These are phyloP conservation scores for Saprolegnia parasitica DNA, from an alignment of 352 stramenopile species.

Conservation along the genomic window DNA sequence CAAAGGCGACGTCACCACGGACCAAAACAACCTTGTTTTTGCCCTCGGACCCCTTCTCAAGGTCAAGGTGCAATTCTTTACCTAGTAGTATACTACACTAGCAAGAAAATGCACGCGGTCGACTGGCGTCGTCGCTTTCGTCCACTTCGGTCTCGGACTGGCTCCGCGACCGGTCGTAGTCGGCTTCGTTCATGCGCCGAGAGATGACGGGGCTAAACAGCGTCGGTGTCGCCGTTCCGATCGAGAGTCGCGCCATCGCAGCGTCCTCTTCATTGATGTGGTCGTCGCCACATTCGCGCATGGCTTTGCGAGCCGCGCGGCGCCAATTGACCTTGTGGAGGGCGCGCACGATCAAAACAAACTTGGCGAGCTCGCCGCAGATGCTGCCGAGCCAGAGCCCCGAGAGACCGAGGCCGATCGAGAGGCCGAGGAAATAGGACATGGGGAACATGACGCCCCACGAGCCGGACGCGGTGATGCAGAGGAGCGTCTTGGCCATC, in stretches of 20 bases:
- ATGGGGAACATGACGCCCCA: conserved; percentile 25
- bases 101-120: conserved; percentile 19
- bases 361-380: conserved; percentile 22
- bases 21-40: conserved; percentile 18
- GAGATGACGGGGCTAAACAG: conserved; percentile 27
- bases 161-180: neutral
- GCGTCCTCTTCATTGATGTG: conserved; percentile 13
- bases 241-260: conserved; percentile 12
- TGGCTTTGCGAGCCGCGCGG: conserved; percentile 51
- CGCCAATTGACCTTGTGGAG: conserved; percentile 61
- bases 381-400: conserved; percentile 26
- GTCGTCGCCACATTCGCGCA: conserved; percentile 48
- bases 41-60: conserved; percentile 12
- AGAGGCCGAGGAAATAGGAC: conserved; percentile 13
- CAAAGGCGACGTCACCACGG: neutral
- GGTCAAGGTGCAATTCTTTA: conserved; percentile 26
- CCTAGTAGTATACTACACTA: conserved; percentile 8
- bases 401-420: neutral
- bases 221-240: conserved; percentile 17
- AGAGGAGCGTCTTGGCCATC: conserved; percentile 25
- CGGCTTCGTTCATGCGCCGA: conserved; percentile 1
- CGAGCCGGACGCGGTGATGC: conserved; percentile 23
- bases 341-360: conserved; percentile 26
- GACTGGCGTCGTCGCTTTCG: neutral
- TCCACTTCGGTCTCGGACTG: neutral